These are phyloP conservation scores for Rubia peregrina DNA, from an alignment of 305 asterid genomes.

Conservation along the genomic window DNA sequence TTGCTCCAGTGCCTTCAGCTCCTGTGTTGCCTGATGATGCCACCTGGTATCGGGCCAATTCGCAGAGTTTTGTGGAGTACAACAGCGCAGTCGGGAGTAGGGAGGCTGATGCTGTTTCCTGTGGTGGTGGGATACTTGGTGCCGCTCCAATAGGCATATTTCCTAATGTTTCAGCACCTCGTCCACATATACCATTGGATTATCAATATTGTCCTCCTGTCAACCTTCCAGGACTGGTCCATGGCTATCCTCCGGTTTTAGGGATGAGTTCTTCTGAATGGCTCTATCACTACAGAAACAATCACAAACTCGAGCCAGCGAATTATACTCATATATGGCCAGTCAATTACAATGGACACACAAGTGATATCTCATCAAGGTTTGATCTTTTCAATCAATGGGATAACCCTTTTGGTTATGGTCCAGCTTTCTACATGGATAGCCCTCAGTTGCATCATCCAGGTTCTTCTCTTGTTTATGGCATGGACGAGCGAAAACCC, in stretches of 20 bases:
- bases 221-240: conserved; percentile 36
- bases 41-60: conserved; percentile 41
- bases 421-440: conserved; percentile 43
- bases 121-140: conserved; percentile 44
- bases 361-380: conserved; percentile 30
- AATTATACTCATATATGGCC: conserved; percentile 34
- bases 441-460: conserved; percentile 32
- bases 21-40: conserved; percentile 65
- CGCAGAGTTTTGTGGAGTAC: conserved; percentile 24
- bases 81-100: conserved; percentile 21
- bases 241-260: conserved; percentile 45
- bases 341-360: conserved; percentile 30
- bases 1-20: conserved; percentile 72
- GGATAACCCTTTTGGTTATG: conserved; percentile 55
- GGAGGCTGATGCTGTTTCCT: conserved; percentile 30
- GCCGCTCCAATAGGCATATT: conserved; percentile 48
- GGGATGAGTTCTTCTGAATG: conserved; percentile 94
- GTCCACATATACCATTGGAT: conserved; percentile 17
- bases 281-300: conserved; percentile 80
- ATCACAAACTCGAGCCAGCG: conserved; percentile 38
- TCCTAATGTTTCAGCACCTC: conserved; percentile 20
- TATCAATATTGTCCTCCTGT: conserved; percentile 23
- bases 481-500: conserved; percentile 35
- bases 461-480: conserved; percentile 33
- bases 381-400: conserved; percentile 52